Base-by-base conservation (phyloP, 805 yeast species). In the Starmerella stigmatis region DNA sequence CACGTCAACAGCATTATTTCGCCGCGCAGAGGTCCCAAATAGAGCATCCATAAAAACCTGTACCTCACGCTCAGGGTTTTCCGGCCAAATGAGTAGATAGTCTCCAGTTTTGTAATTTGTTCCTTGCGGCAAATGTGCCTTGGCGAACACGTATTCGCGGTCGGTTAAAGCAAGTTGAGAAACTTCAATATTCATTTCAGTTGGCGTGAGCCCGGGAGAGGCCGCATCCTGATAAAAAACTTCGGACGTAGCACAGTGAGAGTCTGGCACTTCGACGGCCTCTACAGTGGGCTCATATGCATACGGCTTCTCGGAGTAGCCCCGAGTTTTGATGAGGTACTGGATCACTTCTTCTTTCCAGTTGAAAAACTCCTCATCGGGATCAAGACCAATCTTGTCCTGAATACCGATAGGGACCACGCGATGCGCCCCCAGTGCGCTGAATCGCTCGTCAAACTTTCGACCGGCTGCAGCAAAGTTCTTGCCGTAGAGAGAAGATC, bases 61-160 rank as follows among this genome's bases (percentile, higher is more conserved):
- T 15, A 81, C 74, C 51, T 76, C 70, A 59, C 78, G 79, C 53
- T 75, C 66, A 1, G 85, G 66, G 60, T 85, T 85, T 1, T 82
- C 75, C 25, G 94, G 94, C 86, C 92, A 81, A 32, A 85, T 65
- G n/a, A 85, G 92, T 49, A 84, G 61, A 63, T 85, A 94, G 59
- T 85, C 94, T 64, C 94, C 94, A 3, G 94, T 81, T 17, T 84
- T 67, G 60, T 84, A 85, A 52, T 77, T 75, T 2, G 12, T 23
- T 12, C 25, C 27, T 2, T 30, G 29, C 6, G 45, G 38, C 57
- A 85, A 67, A 56, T 79, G 76, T 54, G 83, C 76, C 60, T 82
- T 89, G 10, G 78, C 78, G 58, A 83, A 89, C 44, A 83, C 74
- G 66, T 49, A 52, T 20, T 29, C 27, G 2, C 55, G 49, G 17